phyloP scores from a whole-genome alignment of 139 green algal species.

The Chlorella sp. region DNA sequence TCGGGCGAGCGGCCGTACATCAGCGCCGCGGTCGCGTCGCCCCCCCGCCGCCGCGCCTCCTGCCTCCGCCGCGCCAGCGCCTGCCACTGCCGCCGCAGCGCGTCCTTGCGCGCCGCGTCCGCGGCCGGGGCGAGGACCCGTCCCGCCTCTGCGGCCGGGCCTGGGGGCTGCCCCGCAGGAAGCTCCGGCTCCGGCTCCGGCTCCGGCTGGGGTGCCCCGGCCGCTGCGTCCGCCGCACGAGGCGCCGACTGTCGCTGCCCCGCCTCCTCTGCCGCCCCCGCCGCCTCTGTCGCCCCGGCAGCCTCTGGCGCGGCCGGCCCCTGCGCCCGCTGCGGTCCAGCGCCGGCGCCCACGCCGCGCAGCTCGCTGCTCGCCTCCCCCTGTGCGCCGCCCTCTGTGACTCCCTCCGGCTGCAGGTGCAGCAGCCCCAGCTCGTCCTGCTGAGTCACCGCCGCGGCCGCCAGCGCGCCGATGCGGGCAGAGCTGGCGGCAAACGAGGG shows the following conservation, averaged over 20 bases:
- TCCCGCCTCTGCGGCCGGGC: neutral
- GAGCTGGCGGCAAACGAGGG: neutral
- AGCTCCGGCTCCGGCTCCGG: neutral
- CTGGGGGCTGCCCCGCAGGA: no score
- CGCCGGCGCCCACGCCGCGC: no score
- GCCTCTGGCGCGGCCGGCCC: neutral
- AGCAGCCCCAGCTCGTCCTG: conserved; percentile 28
- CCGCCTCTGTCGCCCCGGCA: neutral
- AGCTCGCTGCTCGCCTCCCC: neutral
- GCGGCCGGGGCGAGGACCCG: neutral
- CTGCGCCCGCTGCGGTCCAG: neutral
- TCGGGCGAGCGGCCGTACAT: conserved; percentile 9
- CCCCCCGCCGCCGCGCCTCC: neutral
- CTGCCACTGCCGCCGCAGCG: neutral
- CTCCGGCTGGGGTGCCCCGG: neutral
- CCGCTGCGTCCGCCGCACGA: neutral
- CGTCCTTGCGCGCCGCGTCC: neutral
- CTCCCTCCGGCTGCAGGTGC: neutral
- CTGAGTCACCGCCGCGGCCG: neutral
- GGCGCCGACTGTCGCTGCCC: neutral
- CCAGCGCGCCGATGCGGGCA: neutral
- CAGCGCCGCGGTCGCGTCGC: neutral
- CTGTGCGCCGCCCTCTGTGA: neutral
- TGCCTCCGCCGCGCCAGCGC: no score
- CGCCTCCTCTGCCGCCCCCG: neutral